A percentile compares a stretch with the other conserved stretches of the same genome.
phyloP scores from a whole-genome alignment of 2,329 filamentous ascomycete genomes.

The Penicillium italicum region DNA sequence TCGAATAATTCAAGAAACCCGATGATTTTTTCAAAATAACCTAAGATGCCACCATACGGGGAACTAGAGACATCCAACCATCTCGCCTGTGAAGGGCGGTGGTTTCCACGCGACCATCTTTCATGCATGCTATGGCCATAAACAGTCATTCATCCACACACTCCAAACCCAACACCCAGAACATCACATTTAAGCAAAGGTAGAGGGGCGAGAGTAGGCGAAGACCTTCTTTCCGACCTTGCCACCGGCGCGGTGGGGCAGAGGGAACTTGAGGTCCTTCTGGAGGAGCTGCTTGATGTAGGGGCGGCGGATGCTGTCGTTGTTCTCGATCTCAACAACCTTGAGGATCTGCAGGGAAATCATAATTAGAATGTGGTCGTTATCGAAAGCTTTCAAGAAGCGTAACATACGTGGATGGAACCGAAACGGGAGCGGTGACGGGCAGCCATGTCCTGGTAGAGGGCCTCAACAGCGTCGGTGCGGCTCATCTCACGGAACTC shows the following conservation, averaged over 20 bases:
- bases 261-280: conserved; percentile 97
- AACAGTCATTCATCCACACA: conserved; percentile 44
- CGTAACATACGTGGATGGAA: conserved; percentile 85
- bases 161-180: conserved; percentile 35
- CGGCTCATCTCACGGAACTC: conserved; percentile 99
- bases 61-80: conserved; percentile 40
- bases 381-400: neutral
- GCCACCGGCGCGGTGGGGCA: conserved; percentile 82
- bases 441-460: conserved; percentile 99
- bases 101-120: conserved; percentile 36
- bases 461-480: conserved; percentile 88
- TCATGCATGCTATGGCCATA: conserved; percentile 43
- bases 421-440: conserved; percentile 97
- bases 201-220: conserved; percentile 86
- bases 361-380: conserved; percentile 12
- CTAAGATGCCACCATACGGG: conserved; percentile 40
- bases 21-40: conserved; percentile 40
- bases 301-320: conserved; percentile 89
- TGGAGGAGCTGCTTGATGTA: conserved; percentile 98
- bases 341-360: conserved; percentile 73
- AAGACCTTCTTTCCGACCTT: conserved; percentile 90
- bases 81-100: conserved; percentile 36
- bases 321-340: conserved; percentile 95
- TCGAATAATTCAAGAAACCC: conserved; percentile 29
- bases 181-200: conserved; percentile 78